Percentiles rank a stretch among this genome's conserved stretches.
These are phyloP conservation scores for Trichophyton benhamiae DNA, from an alignment of 2,329 filamentous ascomycete genomes.

Conservation along the genomic window DNA sequence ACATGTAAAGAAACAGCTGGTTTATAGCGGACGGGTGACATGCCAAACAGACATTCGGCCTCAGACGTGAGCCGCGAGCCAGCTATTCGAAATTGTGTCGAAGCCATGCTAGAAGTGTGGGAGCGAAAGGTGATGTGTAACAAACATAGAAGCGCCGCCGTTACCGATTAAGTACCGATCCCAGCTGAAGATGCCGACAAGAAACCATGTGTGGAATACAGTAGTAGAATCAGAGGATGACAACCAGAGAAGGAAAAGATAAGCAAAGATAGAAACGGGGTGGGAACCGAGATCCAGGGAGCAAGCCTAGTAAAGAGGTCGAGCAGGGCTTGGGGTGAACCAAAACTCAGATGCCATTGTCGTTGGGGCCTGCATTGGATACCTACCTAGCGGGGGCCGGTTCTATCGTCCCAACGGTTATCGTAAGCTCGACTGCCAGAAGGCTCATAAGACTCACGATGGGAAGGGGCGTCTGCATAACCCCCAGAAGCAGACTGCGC, in stretches of 20 bases:
- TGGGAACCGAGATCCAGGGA: not conserved
- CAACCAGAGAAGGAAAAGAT: constrained; percentile 17
- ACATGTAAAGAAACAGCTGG: constrained; percentile 25
- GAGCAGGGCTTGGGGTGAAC: not conserved
- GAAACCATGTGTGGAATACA: constrained; percentile 25
- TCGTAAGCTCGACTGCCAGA: constrained; percentile 30
- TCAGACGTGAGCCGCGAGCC: constrained; percentile 20
- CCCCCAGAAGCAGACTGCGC: constrained; percentile 32
- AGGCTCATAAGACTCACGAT: constrained; percentile 26
- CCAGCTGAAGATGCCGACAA: constrained; percentile 22
- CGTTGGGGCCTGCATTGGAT: not conserved
- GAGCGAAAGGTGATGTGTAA: constrained; percentile 25
- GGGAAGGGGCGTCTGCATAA: constrained; percentile 25
- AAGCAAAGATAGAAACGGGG: constrained; percentile 8
- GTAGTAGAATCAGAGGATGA: constrained; percentile 17
- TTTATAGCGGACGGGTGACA: constrained; percentile 7
- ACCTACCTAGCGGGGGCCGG: constrained; percentile 28
- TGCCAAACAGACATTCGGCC: not conserved
- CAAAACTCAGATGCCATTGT: not conserved
- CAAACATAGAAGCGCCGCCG: constrained; percentile 27
- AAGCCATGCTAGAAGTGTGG: constrained; percentile 18
- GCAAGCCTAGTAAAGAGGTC: not conserved
- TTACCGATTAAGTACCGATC: constrained; percentile 25
- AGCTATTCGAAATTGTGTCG: constrained; percentile 22
- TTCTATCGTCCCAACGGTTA: constrained; percentile 28